Conservation (phyloP, 2,329 filamentous ascomycete genomes). For the Botryotinia calthae region DNA sequence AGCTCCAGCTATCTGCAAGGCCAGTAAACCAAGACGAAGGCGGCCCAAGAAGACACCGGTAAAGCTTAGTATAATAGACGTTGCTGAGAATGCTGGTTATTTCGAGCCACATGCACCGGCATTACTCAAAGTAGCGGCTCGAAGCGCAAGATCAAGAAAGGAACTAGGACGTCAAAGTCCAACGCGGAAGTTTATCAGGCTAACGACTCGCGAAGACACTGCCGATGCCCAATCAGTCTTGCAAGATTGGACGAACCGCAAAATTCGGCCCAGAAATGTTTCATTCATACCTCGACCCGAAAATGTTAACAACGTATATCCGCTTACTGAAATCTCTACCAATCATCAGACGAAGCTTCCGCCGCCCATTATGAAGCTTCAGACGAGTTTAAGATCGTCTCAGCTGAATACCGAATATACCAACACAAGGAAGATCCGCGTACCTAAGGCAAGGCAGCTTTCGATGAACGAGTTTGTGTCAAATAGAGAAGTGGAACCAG, state of each 20-base stretch:
- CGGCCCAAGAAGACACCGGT: slow-evolving; percentile 40
- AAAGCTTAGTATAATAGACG: slow-evolving; percentile 59
- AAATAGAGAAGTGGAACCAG: slow-evolving; percentile 13
- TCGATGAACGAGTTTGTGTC: slow-evolving; percentile 39
- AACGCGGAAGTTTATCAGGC: slow-evolving; percentile 53
- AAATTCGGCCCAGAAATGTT: slow-evolving; percentile 28
- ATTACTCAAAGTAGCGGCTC: slow-evolving; percentile 61
- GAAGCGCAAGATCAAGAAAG: slow-evolving; percentile 49
- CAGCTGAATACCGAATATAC: not conserved
- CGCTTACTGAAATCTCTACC: slow-evolving; percentile 26
- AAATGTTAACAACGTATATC: not conserved
- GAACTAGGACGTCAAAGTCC: slow-evolving; percentile 56
- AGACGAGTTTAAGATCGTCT: not conserved
- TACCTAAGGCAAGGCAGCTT: slow-evolving; percentile 29
- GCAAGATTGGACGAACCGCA: slow-evolving; percentile 51
- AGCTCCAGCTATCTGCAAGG: slow-evolving; percentile 2
- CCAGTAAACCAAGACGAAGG: slow-evolving; percentile 4
- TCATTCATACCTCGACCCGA: not conserved
- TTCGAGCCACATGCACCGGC: slow-evolving; percentile 43
- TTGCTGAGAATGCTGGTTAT: slow-evolving; percentile 42
- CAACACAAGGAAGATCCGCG: slow-evolving; percentile 25
- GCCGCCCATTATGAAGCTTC: slow-evolving; percentile 13
- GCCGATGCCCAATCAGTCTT: slow-evolving; percentile 55
- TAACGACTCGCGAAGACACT: slow-evolving; percentile 61
- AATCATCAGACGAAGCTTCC: slow-evolving; percentile 30